phyloP scores from a whole-genome alignment of 768 basidiomycete genomes.

The Suillus variegatus region DNA sequence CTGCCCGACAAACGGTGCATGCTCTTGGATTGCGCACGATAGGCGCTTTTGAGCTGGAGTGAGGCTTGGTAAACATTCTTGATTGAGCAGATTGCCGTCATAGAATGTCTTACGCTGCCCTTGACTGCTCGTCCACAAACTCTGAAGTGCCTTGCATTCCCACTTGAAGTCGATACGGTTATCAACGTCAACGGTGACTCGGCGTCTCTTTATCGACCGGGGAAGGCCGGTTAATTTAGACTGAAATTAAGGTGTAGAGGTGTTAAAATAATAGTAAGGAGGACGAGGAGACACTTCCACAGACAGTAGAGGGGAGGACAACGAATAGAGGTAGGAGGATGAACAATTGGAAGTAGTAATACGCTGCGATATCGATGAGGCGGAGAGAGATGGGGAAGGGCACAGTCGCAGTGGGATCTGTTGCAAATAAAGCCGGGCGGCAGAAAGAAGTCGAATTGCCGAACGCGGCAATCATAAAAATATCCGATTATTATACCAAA shows the following conservation, averaged over 20 bases:
- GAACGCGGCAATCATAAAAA: conserved; percentile 37
- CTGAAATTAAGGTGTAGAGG: conserved; percentile 28
- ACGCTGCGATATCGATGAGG: conserved; percentile 30
- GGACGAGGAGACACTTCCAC: not conserved
- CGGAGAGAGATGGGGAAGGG: conserved; percentile 29
- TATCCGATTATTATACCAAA: conserved; percentile 32
- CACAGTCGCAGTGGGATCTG: conserved; percentile 37
- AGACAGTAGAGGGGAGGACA: not conserved
- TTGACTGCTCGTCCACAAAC: conserved; percentile 30
- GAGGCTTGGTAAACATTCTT: conserved; percentile 12
- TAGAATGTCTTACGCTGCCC: conserved; percentile 24
- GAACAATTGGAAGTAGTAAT: conserved; percentile 15
- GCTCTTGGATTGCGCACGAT: conserved; percentile 58
- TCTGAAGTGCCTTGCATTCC: conserved; percentile 32
- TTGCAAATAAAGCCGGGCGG: conserved; percentile 42
- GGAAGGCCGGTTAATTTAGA: conserved; percentile 42
- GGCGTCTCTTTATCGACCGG: conserved; percentile 43
- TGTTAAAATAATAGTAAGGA: conserved; percentile 13
- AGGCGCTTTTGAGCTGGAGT: conserved; percentile 41
- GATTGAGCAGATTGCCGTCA: conserved; percentile 10
- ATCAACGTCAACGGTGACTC: conserved; percentile 41
- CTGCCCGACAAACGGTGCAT: conserved; percentile 82
- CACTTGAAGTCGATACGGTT: conserved; percentile 29
- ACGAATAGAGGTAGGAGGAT: not conserved
- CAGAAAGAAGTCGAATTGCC: conserved; percentile 38